These are phyloP conservation scores for Colletotrichum theobromicola DNA, from an alignment of 2,329 filamentous ascomycete species.

Conservation along the genomic window DNA sequence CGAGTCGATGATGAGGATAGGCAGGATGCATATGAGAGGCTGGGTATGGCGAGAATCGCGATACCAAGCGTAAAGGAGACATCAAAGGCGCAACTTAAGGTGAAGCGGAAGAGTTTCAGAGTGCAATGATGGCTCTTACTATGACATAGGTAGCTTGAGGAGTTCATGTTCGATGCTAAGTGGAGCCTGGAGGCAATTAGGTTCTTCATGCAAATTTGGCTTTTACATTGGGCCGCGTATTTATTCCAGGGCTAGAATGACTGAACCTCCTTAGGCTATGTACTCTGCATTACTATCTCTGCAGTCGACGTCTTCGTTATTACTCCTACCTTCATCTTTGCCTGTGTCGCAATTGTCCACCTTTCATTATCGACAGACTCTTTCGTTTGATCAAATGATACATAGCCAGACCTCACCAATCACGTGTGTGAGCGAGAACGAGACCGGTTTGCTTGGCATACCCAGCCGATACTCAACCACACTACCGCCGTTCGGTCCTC, in stretches of 20 bases:
- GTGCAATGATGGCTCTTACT: fast-evolving
- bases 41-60: not conserved
- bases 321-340: no score
- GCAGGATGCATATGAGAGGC: not conserved
- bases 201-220: fast-evolving
- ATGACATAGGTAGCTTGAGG: not conserved
- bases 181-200: no score
- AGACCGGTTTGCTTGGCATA: no score
- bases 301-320: not conserved
- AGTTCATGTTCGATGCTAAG: no score
- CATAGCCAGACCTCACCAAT: no score
- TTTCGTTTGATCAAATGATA: no score
- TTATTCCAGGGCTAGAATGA: fast-evolving
- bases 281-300: not conserved
- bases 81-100: not conserved
- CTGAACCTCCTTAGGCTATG: fast-evolving
- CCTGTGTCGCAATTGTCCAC: no score
- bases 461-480: no score
- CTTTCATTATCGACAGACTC: no score
- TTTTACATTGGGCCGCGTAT: not conserved
- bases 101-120: not conserved
- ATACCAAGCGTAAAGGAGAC: not conserved
- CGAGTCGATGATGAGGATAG: not conserved
- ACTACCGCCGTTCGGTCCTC: no score
- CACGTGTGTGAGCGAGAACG: no score